Conservation (phyloP, 192 early-diverging fungal species). For the Polychytrium aggregatum region DNA sequence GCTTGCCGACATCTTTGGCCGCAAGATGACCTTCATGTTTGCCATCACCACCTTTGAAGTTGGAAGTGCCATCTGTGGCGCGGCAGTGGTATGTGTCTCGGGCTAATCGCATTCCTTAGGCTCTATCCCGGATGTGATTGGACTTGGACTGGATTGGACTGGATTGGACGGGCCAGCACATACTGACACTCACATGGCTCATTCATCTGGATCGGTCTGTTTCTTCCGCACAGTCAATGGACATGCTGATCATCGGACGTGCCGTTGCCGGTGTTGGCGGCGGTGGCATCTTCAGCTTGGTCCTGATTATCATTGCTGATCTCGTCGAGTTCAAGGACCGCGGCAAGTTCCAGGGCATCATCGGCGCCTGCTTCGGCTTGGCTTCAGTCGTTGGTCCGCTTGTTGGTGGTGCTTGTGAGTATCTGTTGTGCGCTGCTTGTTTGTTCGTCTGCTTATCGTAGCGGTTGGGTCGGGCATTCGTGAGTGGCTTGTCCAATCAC, state of each 20-base stretch:
- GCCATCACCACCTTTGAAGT: conserved; percentile 67
- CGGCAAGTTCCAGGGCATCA: conserved; percentile 78
- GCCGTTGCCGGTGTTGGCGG: conserved; percentile 78
- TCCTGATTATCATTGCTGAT: conserved; percentile 77
- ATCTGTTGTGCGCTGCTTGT: no score
- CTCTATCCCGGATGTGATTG: no score
- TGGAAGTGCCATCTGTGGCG: conserved; percentile 76
- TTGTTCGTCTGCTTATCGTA: no score
- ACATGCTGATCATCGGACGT: conserved; percentile 59
- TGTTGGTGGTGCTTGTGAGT: conserved; percentile 73
- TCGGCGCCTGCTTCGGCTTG: conserved; percentile 65
- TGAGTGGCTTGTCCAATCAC: no score
- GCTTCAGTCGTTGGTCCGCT: conserved; percentile 73
- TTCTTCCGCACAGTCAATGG: conserved; percentile 18
- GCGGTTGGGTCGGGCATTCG: no score
- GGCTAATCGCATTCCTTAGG: no score
- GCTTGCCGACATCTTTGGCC: conserved; percentile 85
- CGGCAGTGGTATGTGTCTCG: conserved; percentile 37
- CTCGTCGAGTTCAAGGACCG: conserved; percentile 62
- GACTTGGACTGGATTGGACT: no score
- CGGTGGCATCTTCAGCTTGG: conserved; percentile 60
- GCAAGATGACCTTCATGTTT: conserved; percentile 64
- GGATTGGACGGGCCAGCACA: no score
- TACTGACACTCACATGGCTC: no score
- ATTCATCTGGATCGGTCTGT: no score